Base-by-base conservation (phyloP, 345 rosid species). In the Microcos paniculata region DNA sequence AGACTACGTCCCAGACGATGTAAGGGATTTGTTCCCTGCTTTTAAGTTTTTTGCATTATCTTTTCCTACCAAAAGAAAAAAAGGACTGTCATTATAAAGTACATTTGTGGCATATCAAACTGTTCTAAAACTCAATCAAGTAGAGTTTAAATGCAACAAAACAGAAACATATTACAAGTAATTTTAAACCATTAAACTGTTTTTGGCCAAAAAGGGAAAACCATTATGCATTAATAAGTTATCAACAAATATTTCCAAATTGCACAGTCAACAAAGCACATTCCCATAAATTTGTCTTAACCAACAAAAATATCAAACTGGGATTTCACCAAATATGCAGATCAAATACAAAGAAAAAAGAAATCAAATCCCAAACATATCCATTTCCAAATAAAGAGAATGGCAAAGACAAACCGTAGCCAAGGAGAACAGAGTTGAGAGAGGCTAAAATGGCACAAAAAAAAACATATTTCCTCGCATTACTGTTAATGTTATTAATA, bases 341-440 rank as follows among this genome's bases (percentile, higher is more conserved):
- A 74, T 33, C 30, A 43, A 53, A 35, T 45, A 26, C 18, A 18
- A 42, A 43, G 7, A 26, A 62, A 12, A 62, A 46, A 23, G 3
- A 62, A n/a, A 19, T 42, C 42, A 31, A 23, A 14, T 48, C 21
- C 33, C 33, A 74, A 46, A 2, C 1, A 58, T 8, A 52, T 18
- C 35, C 30, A 33, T 31, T 11, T 42, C 21, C n/a, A 9, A 1
- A 7, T 0, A 18, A 45, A 42, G 13, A n/a, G 1, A 46, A n/a
- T 10, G 61, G 24, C 49, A 58, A 73, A 43, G 23, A 71, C 80
- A 40, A 75, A 88, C 91, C 94, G 72, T 90, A 88, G 30, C 92
- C 94, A 53, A 88, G 94, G 49, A 90, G 92, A 59, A 88, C 89
- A 59, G 87, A 87, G 74, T 90, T 90, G 72, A 88, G 89, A 56